Evolutionary conservation across 2,329 filamentous ascomycete genomes (phyloP).

Genomic region (Penicillium palitans): DNA sequence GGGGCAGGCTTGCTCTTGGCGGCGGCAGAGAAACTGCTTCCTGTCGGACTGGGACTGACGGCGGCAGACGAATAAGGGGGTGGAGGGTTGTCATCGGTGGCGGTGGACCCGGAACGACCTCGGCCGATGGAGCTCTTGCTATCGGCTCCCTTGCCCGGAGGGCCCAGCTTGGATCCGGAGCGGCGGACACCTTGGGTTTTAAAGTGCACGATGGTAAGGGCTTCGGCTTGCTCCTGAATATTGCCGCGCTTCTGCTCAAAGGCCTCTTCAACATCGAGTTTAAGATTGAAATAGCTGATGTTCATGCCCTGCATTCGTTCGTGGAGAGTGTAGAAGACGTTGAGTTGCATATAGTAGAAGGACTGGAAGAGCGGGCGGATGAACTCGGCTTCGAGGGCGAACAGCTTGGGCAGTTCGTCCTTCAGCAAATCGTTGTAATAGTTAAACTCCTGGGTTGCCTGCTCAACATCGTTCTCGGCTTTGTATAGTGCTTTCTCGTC

Average conservation of each 20-base stretch:
- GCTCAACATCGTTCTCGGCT: constrained; percentile 86
- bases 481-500: constrained; percentile 98
- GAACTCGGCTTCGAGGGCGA: constrained; percentile 85
- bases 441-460: constrained; percentile 92
- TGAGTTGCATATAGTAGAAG: constrained; percentile 99
- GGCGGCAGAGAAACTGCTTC: constrained; percentile 50
- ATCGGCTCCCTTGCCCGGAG: constrained; percentile 37
- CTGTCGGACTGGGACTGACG: constrained; percentile 42
- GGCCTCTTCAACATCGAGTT: constrained; percentile 84
- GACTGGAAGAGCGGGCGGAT: constrained; percentile 97
- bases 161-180: constrained; percentile 33
- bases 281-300: constrained; percentile 96
- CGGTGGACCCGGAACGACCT: constrained; percentile 43
- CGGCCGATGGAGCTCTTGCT: constrained; percentile 36
- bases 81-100: constrained; percentile 59
- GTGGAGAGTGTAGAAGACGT: constrained; percentile 97
- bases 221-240: constrained; percentile 83
- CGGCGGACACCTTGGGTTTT: constrained; percentile 72
- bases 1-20: constrained; percentile 68
- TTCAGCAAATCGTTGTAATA: constrained; percentile 98
- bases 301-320: constrained; percentile 97
- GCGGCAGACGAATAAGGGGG: constrained; percentile 64
- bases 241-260: constrained; percentile 87
- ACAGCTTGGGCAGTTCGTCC: constrained; percentile 90
- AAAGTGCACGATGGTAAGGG: constrained; percentile 82